Percentiles rank a stretch among this genome's conserved stretches.
phyloP scores from a whole-genome alignment of 1,284 basidiomycete genomes.

The Ganoderma leucocontextum region DNA sequence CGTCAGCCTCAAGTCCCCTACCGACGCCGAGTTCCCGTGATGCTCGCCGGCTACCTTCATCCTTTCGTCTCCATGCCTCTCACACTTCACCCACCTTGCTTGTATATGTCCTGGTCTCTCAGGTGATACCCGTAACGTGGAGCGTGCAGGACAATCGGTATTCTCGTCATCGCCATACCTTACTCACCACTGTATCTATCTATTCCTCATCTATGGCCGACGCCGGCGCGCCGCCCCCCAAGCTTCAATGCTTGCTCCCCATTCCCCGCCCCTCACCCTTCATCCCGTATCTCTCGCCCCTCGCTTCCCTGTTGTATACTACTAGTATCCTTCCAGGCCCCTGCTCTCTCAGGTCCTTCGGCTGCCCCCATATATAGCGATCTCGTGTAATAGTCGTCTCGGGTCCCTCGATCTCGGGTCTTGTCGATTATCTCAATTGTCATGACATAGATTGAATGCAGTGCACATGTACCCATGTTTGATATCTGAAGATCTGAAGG shows the following conservation, averaged over 20 bases:
- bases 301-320: background rate
- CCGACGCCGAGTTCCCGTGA: slow-evolving; percentile 4
- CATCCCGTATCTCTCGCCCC: background rate
- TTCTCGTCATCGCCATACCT: background rate
- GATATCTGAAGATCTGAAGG: background rate
- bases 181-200: slow-evolving; percentile 5
- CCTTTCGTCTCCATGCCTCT: background rate
- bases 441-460: background rate
- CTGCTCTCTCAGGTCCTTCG: background rate
- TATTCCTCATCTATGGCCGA: background rate
- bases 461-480: background rate
- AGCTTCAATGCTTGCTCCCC: too few species aligned
- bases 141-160: background rate
- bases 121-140: background rate
- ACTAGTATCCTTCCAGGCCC: background rate
- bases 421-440: background rate
- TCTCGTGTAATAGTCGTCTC: background rate
- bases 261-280: background rate
- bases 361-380: background rate
- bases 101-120: background rate
- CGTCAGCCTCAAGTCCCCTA: slow-evolving; percentile 6
- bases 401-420: background rate
- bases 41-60: background rate
- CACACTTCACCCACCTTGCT: background rate
- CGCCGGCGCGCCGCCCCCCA: background rate